Evolutionary conservation across 1,139 yeast species (phyloP), one percentile per base, ranked within the genome.

Genomic region (Geotrichum reessii): DNA sequence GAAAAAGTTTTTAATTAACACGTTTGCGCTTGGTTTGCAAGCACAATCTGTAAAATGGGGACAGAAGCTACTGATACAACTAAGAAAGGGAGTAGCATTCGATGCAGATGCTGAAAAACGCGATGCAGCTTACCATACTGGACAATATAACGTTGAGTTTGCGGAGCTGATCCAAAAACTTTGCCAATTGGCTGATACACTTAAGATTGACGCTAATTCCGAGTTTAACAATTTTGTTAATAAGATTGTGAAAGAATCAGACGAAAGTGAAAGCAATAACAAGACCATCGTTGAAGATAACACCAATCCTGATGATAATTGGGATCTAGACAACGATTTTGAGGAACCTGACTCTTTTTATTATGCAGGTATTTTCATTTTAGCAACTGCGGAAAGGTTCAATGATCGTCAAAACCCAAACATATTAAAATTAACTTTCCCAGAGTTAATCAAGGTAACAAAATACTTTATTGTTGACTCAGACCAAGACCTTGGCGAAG

Each of bases 131-230:
- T 60, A 62, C 60, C 11, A 59, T 60, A 48, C 63, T 63, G 31
- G 62, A 56, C 51, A 61, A 60, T 58, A 53, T 40, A 64, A 69
- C 6, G 61, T 58, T 21, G 63, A 67, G 14, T 65, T 70, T 37
- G 57, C 64, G 14, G 77, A 73, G 58, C 69, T 74, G 31, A 61
- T 77, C 24, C 77, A 76, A 44, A 74, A 90, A 57, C 67, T 82
- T 19, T 72, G 76, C 37, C 82, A 81, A 61, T 74, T 87, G 63
- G 77, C 84, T 1, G 66, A 75, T 49, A 81, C 91, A 17, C 81
- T 77, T 71, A 97, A 91, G 70, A 68, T 89, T 57, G 82, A 85
- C 57, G 72, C 84, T 42, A 71, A 72, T 9, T 68, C 68, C 0
- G 70, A 71, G 44, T 80, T 87, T 60, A 51, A 12, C 54, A 52